phyloP scores from a whole-genome alignment of 1,139 yeast genomes.

The Nakaseomyces bracarensis region DNA sequence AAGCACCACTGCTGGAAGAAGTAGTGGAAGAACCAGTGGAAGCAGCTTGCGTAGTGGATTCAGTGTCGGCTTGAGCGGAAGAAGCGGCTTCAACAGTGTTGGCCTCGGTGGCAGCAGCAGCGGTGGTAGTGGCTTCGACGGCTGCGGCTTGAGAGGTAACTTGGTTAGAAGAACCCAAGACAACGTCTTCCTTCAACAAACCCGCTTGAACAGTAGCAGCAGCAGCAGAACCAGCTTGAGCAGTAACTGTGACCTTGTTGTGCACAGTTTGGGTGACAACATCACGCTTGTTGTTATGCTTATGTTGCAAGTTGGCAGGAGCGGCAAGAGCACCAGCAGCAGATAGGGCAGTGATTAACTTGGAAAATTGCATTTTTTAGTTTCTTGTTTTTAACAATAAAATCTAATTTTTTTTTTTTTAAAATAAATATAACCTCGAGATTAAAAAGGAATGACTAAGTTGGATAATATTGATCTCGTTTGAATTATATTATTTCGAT shows the following conservation, averaged over 20 bases:
- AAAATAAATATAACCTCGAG: neutral
- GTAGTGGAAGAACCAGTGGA: constrained; percentile 25
- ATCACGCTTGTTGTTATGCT: constrained; percentile 42
- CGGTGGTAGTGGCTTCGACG: constrained; percentile 30
- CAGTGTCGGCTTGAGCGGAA: constrained; percentile 12
- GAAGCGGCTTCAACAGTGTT: constrained; percentile 51
- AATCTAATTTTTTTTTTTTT: neutral
- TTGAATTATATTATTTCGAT: neutral
- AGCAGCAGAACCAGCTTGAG: constrained; percentile 16
- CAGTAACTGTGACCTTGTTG: constrained; percentile 33
- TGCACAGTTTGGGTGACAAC: constrained; percentile 38
- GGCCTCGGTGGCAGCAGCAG: constrained; percentile 41
- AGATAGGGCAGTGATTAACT: constrained; percentile 31
- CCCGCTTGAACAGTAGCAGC: too few relatives aligned
- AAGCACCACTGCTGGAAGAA: constrained; percentile 44
- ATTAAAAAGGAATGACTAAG: constrained; percentile 6
- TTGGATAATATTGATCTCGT: constrained; percentile 5
- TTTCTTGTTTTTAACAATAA: neutral
- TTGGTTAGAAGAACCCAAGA: constrained; percentile 10
- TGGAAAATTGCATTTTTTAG: constrained; percentile 31
- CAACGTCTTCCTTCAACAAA: constrained; percentile 4
- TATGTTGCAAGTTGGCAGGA: constrained; percentile 34
- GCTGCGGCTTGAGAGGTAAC: constrained; percentile 16
- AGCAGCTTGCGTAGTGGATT: constrained; percentile 28
- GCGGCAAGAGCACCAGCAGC: constrained; percentile 34